These are phyloP conservation scores for Diutina catenulata DNA, from an alignment of 1,139 yeast species.

Conservation along the genomic window DNA sequence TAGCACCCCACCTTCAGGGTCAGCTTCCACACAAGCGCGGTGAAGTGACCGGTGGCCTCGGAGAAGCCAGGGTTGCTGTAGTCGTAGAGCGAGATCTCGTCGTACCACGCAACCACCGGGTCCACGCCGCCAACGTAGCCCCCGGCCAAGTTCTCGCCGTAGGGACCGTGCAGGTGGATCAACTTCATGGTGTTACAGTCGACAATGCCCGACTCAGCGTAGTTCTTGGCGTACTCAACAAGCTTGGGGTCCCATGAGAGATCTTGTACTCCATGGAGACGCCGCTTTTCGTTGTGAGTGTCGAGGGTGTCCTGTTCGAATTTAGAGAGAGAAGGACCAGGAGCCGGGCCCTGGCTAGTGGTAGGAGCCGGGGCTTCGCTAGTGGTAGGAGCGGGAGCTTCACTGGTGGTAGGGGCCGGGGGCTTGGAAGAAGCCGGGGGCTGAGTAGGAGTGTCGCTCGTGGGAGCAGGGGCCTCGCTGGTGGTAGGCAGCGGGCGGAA, in stretches of 20 bases:
- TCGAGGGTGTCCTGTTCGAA: slow-evolving; percentile 26
- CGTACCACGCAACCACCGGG: slow-evolving; percentile 58
- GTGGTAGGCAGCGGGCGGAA: too few relatives aligned
- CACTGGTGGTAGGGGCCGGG: neutral
- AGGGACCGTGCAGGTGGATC: slow-evolving; percentile 38
- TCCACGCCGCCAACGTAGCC: slow-evolving; percentile 34
- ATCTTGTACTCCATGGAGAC: slow-evolving; percentile 36
- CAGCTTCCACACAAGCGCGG: slow-evolving; percentile 58
- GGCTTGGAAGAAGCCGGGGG: neutral
- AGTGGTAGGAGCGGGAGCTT: slow-evolving; percentile 5
- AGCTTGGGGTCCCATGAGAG: slow-evolving; percentile 38
- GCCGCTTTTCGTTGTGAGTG: slow-evolving; percentile 44
- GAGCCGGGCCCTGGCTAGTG: slow-evolving; percentile 11
- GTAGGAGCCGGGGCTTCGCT: slow-evolving; percentile 9
- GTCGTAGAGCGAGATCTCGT: slow-evolving; percentile 43
- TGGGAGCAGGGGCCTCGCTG: neutral
- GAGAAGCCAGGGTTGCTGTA: slow-evolving; percentile 32
- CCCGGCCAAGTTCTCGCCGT: slow-evolving; percentile 53
- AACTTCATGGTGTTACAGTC: slow-evolving; percentile 43
- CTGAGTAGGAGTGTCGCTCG: neutral
- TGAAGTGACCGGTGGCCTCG: slow-evolving; percentile 49
- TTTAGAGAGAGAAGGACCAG: slow-evolving; percentile 10
- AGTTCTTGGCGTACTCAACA: slow-evolving; percentile 34
- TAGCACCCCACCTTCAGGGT: slow-evolving; percentile 54
- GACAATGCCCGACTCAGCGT: slow-evolving; percentile 26